Conservation (phyloP, 1,284 basidiomycete genomes). For the Ceratobasidium sp. region DNA sequence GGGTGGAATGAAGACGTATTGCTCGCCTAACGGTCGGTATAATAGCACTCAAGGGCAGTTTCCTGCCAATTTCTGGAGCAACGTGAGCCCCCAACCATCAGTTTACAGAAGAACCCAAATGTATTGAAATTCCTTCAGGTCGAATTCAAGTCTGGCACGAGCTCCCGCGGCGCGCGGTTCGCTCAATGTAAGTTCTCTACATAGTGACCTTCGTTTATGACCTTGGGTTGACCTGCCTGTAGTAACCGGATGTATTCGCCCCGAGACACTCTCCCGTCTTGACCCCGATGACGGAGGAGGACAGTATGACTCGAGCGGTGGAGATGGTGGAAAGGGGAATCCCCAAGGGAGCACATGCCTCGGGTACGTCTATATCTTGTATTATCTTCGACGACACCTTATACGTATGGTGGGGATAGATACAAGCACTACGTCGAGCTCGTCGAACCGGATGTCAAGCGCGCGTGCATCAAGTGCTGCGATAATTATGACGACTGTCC, state of each 20-base stretch:
- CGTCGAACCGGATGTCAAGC: conserved; percentile 52
- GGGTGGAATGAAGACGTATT: conserved; percentile 50
- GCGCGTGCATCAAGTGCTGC: conserved; percentile 55
- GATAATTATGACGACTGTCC: conserved; percentile 49
- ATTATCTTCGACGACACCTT: background rate
- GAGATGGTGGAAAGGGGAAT: conserved; percentile 53
- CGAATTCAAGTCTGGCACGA: conserved; percentile 36
- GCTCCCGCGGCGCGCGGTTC: conserved; percentile 35
- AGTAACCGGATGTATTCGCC: conserved; percentile 49
- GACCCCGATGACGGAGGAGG: conserved; percentile 53
- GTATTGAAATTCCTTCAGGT: background rate
- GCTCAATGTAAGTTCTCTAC: conserved; percentile 27
- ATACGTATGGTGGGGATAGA: background rate
- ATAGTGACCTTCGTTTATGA: background rate
- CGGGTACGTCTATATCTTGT: conserved; percentile 45
- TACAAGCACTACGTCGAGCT: conserved; percentile 54
- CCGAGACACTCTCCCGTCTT: conserved; percentile 44
- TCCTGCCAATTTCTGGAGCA: conserved; percentile 49
- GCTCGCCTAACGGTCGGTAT: conserved; percentile 43
- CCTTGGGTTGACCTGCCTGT: background rate
- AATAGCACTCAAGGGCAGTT: conserved; percentile 42
- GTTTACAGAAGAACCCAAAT: background rate
- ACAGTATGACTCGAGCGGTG: no score
- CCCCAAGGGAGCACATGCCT: conserved; percentile 52
- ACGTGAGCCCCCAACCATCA: conserved; percentile 22